phyloP scores from a whole-genome alignment of 352 stramenopile species.

The Pythium utonaiense region DNA sequence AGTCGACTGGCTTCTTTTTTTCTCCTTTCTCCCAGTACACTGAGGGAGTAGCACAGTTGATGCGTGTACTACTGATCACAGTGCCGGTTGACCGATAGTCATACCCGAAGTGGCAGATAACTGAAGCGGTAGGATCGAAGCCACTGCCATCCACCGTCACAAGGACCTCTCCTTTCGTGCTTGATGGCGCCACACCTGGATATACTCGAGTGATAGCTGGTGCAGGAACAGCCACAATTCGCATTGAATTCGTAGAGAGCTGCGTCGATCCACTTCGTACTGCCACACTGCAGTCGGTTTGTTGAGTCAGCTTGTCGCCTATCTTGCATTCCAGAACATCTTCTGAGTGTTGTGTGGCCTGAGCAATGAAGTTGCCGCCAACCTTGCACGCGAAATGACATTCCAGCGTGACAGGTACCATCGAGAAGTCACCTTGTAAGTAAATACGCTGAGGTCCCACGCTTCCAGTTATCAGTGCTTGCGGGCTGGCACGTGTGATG shows the following conservation, averaged over 20 bases:
- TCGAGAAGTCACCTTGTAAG: conserved; percentile 12
- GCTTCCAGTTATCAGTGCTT: neutral
- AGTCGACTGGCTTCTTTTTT: neutral
- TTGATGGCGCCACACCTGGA: neutral
- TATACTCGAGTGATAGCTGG: neutral
- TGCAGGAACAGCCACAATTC: neutral
- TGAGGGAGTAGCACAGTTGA: conserved; percentile 12
- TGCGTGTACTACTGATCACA: neutral
- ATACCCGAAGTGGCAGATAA: conserved; percentile 15
- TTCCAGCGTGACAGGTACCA: neutral
- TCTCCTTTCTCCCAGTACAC: conserved; percentile 2
- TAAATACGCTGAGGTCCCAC: conserved; percentile 1
- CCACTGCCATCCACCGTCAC: conserved; percentile 12
- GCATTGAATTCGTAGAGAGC: conserved; percentile 1
- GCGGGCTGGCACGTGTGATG: conserved; percentile 1
- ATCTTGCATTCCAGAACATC: conserved; percentile 14
- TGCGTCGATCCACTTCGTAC: neutral
- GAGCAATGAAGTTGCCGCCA: neutral
- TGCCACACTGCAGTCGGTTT: conserved; percentile 1
- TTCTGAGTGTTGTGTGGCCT: neutral
- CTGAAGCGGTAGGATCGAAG: neutral
- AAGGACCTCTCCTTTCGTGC: neutral
- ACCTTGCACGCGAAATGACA: conserved; percentile 7
- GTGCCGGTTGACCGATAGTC: neutral
- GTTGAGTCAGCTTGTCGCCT: neutral